A percentile compares a stretch with the other conserved stretches of the same genome.
Conservation (phyloP, 306 rosid species). For the Hippophae rhamnoides region DNA sequence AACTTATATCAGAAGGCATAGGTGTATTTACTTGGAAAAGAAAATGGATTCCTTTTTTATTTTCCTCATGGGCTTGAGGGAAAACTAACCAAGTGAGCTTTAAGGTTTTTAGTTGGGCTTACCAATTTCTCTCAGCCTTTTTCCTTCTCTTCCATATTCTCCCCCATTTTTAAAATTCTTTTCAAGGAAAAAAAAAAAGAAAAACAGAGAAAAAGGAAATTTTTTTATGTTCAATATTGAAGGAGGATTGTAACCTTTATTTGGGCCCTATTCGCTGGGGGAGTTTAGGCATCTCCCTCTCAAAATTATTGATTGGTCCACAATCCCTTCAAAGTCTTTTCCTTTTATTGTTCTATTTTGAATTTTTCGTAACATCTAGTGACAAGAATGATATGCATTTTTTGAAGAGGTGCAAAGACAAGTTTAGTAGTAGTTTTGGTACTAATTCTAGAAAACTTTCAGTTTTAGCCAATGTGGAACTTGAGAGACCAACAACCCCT, state of each 20-base stretch:
- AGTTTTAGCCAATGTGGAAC: constrained; percentile 20
- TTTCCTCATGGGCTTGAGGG: neutral
- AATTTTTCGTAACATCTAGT: neutral
- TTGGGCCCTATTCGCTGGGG: neutral
- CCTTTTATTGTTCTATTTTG: no score
- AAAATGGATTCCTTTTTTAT: neutral
- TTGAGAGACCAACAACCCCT: constrained; percentile 11
- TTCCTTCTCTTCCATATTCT: neutral
- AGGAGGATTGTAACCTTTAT: no score
- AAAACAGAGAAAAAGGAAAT: no score
- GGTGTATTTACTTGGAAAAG: no score
- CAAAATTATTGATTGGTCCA: neutral
- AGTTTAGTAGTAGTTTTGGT: constrained; percentile 12
- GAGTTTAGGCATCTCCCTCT: neutral
- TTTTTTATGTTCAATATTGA: no score
- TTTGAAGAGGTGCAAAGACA: constrained; percentile 22
- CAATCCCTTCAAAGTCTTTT: constrained; percentile 4
- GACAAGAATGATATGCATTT: constrained; percentile 24
- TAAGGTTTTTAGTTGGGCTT: neutral
- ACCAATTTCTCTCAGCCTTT: neutral
- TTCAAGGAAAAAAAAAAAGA: no score
- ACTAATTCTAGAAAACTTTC: constrained; percentile 25
- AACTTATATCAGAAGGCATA: no score
- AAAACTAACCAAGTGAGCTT: neutral
- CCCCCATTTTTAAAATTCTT: no score